Base-by-base conservation (phyloP, 75 land plant species). In the Chamaecyparis obtusa region DNA sequence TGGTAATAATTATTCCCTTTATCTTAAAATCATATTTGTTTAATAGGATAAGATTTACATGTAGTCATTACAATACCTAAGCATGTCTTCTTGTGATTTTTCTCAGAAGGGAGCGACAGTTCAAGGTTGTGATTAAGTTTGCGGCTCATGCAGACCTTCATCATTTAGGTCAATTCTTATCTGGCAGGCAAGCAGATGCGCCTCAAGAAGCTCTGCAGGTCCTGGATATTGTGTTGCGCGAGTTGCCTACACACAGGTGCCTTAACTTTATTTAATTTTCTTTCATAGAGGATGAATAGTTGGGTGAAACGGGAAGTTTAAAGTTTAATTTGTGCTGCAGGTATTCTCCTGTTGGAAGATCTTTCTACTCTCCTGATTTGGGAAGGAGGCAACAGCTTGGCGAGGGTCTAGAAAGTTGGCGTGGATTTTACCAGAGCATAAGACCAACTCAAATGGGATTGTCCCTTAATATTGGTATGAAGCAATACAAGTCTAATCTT, bases 371-470 rank as follows among this genome's bases (percentile, higher is more conserved):
- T 10, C 99, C 99, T 87, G 87, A 94, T 87, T 85, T 97, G 4
- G 99, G 99, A 7, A 89, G 92, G 57, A 90, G 93, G 76, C 91
- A 94, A 87, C 83, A 95, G 39, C 89, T 98, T 83, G 99, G 99
- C 44, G 99, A 97, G 49, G 99, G 99, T 10, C 86, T 98, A 60
- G 99, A 98, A 87, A 95, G 99, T 83, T 98, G 99, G 99, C 90
- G 99, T 51, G 99, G 99, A 43, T 98, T 97, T 88, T 98, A 98
- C 84, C 99, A 98, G 86, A 98, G 99, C 78, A 96, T 98, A 43
- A 91, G 99, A 3, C 99, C 99, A 14, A 98, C 99, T 36, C 99
- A 98, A 84, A 98, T 98, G 99, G 99, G 99, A 8, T 88, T 98
- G 19, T 98, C 99, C 6, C 94, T 98, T 11, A 98, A 98, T 88